Percentiles rank a stretch among this genome's conserved stretches.
phyloP scores from a whole-genome alignment of 2,329 filamentous ascomycete genomes.

The Claviceps lovelessii region DNA sequence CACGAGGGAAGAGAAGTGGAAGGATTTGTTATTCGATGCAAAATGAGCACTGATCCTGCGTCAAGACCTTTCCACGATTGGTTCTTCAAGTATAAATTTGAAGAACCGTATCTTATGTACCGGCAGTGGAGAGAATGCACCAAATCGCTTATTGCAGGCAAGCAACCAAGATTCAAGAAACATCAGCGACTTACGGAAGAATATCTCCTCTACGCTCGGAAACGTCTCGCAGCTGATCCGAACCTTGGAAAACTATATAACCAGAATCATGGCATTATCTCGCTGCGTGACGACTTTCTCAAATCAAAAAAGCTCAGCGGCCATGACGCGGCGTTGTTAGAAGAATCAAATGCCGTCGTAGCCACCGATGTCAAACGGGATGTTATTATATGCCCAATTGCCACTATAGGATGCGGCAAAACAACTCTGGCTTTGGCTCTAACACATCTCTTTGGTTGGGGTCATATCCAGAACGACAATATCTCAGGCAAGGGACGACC shows the following conservation, averaged over 20 bases:
- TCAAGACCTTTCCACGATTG: conserved; percentile 60
- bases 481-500: conserved; percentile 69
- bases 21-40: conserved; percentile 91
- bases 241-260: conserved; percentile 58
- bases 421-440: conserved; percentile 80
- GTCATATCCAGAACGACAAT: conserved; percentile 93
- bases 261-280: conserved; percentile 88
- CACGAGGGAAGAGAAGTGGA: conserved; percentile 89
- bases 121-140: conserved; percentile 97
- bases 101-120: conserved; percentile 98
- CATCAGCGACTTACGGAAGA: conserved; percentile 81
- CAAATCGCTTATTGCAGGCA: conserved; percentile 68
- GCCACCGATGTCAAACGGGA: conserved; percentile 46
- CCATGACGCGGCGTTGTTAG: conserved; percentile 69
- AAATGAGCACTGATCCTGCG: conserved; percentile 39
- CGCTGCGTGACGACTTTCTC: conserved; percentile 76
- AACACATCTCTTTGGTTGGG: conserved; percentile 73
- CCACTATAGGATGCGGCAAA: conserved; percentile 92
- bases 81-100: conserved; percentile 99
- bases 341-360: conserved; percentile 33
- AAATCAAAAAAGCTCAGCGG: conserved; percentile 72
- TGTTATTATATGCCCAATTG: conserved; percentile 76
- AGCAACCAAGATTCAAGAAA: conserved; percentile 65
- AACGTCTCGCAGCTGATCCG: conserved; percentile 54
- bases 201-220: conserved; percentile 70